A percentile compares a stretch with the other conserved stretches of the same genome.
Conservation (phyloP, 768 basidiomycete genomes). For the Suillus sp. region DNA sequence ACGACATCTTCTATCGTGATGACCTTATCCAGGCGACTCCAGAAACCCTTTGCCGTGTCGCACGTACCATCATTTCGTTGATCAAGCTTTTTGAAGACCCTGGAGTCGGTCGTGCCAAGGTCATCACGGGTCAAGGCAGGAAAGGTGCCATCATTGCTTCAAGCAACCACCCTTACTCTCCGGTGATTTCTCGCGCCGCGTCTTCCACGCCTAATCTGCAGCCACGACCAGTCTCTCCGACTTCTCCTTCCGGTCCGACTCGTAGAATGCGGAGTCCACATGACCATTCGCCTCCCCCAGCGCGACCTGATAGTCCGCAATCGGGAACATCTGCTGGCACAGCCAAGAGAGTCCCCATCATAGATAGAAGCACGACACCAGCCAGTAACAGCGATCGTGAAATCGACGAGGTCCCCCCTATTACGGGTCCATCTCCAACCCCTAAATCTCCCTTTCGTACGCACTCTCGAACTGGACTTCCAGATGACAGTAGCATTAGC, state of each 20-base stretch:
- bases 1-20: conserved; percentile 68
- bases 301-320: conserved; percentile 59
- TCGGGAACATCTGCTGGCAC: conserved; percentile 42
- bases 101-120: conserved; percentile 45
- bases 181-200: conserved; percentile 42
- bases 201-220: conserved; percentile 66
- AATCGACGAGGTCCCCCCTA: conserved; percentile 41
- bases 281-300: conserved; percentile 46
- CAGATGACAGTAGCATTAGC: conserved; percentile 14
- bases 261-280: conserved; percentile 56
- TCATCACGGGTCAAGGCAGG: conserved; percentile 44
- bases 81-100: conserved; percentile 62
- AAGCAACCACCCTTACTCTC: conserved; percentile 41
- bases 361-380: conserved; percentile 16
- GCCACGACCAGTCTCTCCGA: conserved; percentile 41
- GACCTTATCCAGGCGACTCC: conserved; percentile 64
- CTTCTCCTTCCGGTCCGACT: conserved; percentile 28
- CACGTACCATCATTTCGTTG: conserved; percentile 70
- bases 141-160: conserved; percentile 28
- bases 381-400: conserved; percentile 30
- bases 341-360: conserved; percentile 28
- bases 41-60: conserved; percentile 71
- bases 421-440: conserved; percentile 36
- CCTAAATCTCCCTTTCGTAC: conserved; percentile 57
- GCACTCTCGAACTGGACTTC: conserved; percentile 29